phyloP scores from a whole-genome alignment of 2,329 filamentous ascomycete species.

The Helotiales sp. region DNA sequence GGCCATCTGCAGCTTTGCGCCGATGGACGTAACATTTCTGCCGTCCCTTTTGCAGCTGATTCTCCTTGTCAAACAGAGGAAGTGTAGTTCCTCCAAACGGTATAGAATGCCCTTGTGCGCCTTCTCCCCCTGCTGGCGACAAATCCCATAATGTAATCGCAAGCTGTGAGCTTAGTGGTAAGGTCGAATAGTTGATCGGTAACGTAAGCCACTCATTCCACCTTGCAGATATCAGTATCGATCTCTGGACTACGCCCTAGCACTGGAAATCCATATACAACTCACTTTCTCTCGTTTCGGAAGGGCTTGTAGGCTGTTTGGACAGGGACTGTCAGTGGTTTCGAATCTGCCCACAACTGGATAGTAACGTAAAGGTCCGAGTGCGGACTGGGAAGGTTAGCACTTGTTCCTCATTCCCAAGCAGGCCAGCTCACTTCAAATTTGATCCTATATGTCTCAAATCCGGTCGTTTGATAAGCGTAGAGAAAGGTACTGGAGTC shows the following conservation, averaged over 20 bases:
- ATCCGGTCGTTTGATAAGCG: conserved; percentile 77
- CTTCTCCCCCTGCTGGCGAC: conserved; percentile 75
- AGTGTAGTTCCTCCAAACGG: conserved; percentile 96
- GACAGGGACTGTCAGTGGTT: conserved; percentile 87
- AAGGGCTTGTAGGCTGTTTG: conserved; percentile 95
- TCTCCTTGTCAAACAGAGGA: conserved; percentile 88
- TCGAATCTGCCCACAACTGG: conserved; percentile 95
- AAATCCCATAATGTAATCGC: conserved; percentile 96
- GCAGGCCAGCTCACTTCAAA: conserved; percentile 60
- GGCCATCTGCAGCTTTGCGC: conserved; percentile 82
- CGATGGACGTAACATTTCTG: conserved; percentile 90
- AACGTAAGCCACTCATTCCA: conserved; percentile 98
- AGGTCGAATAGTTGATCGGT: conserved; percentile 81
- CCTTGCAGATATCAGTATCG: conserved; percentile 48
- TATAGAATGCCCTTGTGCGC: conserved; percentile 75
- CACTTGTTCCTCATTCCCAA: conserved; percentile 33
- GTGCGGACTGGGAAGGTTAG: conserved; percentile 58
- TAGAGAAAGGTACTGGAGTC: conserved; percentile 75
- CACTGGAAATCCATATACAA: background rate
- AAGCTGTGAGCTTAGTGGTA: conserved; percentile 81
- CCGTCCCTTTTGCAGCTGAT: conserved; percentile 86
- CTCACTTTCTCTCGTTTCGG: conserved; percentile 69
- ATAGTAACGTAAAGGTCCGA: conserved; percentile 93
- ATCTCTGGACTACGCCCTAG: background rate
- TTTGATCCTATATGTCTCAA: conserved; percentile 89